These are phyloP conservation scores for Comarum palustre DNA, from an alignment of 306 rosid genomes.

Conservation along the genomic window DNA sequence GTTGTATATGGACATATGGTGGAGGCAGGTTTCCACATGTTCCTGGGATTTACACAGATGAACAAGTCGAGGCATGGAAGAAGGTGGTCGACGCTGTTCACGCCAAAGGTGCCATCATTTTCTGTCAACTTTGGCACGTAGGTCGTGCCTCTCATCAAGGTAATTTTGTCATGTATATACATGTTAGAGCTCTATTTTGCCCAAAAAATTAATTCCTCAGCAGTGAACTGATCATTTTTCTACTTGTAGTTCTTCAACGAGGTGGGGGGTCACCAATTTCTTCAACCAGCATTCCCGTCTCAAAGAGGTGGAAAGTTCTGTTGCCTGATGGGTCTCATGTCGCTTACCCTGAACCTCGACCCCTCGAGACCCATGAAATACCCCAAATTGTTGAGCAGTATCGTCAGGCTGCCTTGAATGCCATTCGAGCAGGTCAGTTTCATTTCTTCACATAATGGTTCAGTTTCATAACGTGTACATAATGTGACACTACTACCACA, in stretches of 20 bases:
- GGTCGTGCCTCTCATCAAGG: constrained; percentile 90
- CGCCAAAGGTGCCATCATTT: constrained; percentile 67
- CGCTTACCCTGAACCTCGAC: constrained; percentile 55
- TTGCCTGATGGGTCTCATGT: constrained; percentile 80
- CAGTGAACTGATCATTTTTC: too few species aligned
- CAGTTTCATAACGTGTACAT: neutral
- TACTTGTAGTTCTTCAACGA: too few species aligned
- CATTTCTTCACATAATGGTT: neutral
- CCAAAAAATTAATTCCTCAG: too few species aligned
- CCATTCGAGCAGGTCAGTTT: constrained; percentile 67
- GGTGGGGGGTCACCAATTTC: constrained; percentile 71
- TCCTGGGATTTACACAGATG: constrained; percentile 50
- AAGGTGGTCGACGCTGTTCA: constrained; percentile 75
- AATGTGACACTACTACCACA: neutral
- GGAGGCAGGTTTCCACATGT: constrained; percentile 49
- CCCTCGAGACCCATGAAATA: constrained; percentile 48
- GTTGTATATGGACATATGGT: neutral
- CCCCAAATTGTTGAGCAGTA: constrained; percentile 65
- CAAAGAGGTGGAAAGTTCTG: constrained; percentile 67
- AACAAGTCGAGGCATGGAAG: constrained; percentile 80
- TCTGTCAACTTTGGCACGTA: constrained; percentile 92
- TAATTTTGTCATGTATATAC: constrained; percentile 27
- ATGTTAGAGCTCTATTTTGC: neutral
- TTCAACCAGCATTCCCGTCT: constrained; percentile 58
- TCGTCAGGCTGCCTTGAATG: constrained; percentile 56